Base-by-base conservation (phyloP, 768 basidiomycete species). In the Pisolithus marmoratus region DNA sequence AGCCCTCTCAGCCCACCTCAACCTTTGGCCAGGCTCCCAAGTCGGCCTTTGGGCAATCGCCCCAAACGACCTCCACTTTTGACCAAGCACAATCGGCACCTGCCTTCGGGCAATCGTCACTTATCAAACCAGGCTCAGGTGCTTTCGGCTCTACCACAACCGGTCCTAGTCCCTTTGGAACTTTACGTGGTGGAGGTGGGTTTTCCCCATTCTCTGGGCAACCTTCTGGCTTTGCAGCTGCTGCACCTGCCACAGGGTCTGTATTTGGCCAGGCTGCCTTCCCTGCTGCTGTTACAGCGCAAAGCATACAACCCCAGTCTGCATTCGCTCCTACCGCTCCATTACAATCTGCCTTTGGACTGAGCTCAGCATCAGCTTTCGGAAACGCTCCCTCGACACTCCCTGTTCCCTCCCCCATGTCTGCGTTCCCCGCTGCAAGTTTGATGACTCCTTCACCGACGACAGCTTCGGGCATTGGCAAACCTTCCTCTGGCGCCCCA, bases 171-270 rank as follows among this genome's bases (percentile, higher is more conserved):
- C 67, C 69, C 1, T 68, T 74, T 41, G 74, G 67, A 1, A 51
- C 5, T 26, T 43, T 63, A 1, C 26, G 23, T 26, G 63, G 64
- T 15, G 70, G 75, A 2, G 70, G 76, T 15, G 77, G 70, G 4
- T 82, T 80, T 54, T 75, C 78, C 29, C 74, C 78, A 4, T 83
- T 83, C 59, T 69, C 77, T n/a, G 68, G 71, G 4, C 71, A 75
- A 41, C 71, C 76, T 0, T 63, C 79, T 17, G 61, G 74, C 19
- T 81, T 83, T 58, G 67, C 58, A 1, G 52, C 60, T 8, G 27
- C 56, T 44, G 17, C 49, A 24, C 45, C 49, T 36, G 17, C 53
- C 9, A 38, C 48, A 20, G 50, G 49, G 12, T 48, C 53, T 8
- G 43, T 40, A 5, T 50, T 59, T 40, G 43, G 46, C 48, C 68